phyloP scores from a whole-genome alignment of 2,329 filamentous ascomycete genomes.

The Fusarium luffae region DNA sequence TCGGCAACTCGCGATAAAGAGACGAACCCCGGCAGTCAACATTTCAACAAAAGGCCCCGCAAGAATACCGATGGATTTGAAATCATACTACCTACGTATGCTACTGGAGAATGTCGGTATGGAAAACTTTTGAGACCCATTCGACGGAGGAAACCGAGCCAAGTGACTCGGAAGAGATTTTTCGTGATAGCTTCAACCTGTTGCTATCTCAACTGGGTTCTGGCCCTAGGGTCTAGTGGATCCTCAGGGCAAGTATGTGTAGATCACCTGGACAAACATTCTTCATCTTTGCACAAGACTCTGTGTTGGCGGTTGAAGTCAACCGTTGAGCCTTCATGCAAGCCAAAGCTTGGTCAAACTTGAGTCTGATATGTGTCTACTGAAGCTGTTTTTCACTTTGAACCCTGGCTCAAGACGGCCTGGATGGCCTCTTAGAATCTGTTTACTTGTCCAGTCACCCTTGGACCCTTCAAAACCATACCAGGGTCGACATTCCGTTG shows the following conservation, averaged over 20 bases:
- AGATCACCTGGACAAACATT: background rate
- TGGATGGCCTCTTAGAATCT: background rate
- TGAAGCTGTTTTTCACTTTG: background rate
- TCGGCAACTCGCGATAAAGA: slow-evolving; percentile 6
- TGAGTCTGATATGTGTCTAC: background rate
- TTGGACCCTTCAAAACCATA: background rate
- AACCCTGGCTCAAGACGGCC: background rate
- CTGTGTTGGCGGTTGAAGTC: slow-evolving; percentile 16
- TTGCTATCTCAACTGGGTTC: slow-evolving; percentile 20
- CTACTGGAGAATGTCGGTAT: background rate
- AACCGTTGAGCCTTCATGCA: background rate
- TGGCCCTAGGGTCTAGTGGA: slow-evolving; percentile 10
- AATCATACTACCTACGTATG: background rate
- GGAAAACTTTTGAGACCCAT: background rate
- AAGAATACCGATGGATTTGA: slow-evolving; percentile 1
- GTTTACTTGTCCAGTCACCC: background rate
- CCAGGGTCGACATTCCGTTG: background rate
- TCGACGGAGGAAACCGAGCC: background rate
- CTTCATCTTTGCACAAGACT: background rate
- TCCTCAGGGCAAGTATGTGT: background rate
- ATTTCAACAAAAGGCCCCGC: slow-evolving; percentile 3
- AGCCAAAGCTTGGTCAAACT: background rate
- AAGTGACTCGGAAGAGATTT: slow-evolving; percentile 9
- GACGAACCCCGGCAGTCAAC: slow-evolving; percentile 16
- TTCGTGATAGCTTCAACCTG: slow-evolving; percentile 23